Evolutionary conservation across 2,329 filamentous ascomycete genomes (phyloP).

Genomic region (Talaromyces sp.): DNA sequence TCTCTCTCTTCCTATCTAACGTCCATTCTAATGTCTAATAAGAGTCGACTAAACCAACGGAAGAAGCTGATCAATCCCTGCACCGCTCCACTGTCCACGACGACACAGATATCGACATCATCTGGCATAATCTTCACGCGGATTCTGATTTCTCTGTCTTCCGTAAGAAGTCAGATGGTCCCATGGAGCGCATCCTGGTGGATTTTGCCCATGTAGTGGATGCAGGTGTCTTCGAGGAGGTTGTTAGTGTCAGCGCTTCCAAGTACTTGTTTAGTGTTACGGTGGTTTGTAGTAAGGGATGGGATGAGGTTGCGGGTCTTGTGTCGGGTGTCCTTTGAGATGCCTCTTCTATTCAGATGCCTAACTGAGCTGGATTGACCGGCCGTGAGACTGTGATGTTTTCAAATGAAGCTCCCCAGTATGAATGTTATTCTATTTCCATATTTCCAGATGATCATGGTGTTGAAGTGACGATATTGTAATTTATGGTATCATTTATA

Average conservation of each 20-base stretch:
- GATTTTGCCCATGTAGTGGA: conserved; percentile 1
- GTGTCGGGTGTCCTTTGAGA: not conserved
- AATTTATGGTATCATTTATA: not conserved
- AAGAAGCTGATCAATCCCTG: not conserved
- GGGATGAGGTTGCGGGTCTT: not conserved
- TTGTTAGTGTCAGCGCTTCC: not conserved
- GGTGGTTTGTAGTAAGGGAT: conserved; percentile 1
- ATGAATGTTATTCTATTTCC: not conserved
- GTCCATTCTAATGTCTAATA: not conserved
- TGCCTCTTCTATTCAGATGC: not conserved
- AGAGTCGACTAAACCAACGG: not conserved
- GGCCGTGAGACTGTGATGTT: not conserved
- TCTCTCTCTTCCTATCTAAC: too few species aligned
- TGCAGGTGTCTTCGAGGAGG: conserved; percentile 2
- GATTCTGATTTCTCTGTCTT: not conserved
- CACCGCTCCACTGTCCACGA: not conserved
- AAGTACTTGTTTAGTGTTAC: conserved; percentile 1
- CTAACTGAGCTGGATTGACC: not conserved
- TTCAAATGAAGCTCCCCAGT: not conserved
- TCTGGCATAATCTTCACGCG: conserved; percentile 6
- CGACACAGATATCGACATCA: conserved; percentile 3
- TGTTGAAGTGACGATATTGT: not conserved
- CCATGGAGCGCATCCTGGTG: conserved; percentile 4
- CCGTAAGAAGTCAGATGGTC: conserved; percentile 2
- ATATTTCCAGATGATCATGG: too few species aligned